Evolutionary conservation across 1,284 basidiomycete species (phyloP).

Genomic region (Mycosarcoma mackinlayi): DNA sequence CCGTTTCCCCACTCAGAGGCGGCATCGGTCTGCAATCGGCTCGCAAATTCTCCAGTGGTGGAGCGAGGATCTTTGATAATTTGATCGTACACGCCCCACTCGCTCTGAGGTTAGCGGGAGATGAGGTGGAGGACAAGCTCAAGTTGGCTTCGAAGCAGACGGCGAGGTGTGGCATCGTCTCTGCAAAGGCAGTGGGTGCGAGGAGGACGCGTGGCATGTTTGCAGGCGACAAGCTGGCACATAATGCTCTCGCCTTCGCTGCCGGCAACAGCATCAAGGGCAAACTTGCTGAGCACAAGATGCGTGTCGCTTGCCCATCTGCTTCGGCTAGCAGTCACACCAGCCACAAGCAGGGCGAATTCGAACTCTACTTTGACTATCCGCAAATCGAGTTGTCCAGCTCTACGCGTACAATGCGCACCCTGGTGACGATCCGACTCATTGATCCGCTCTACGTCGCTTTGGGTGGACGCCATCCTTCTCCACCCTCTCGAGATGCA

Average conservation of each 20-base stretch:
- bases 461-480: constrained; percentile 24
- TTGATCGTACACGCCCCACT: constrained; percentile 49
- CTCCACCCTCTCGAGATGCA: neutral
- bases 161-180: neutral
- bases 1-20: constrained; percentile 21
- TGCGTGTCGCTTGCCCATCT: too few relatives aligned
- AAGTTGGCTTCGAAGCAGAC: constrained; percentile 8
- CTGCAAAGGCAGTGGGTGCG: neutral
- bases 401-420: neutral
- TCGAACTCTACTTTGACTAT: constrained; percentile 23
- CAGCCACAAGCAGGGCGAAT: neutral
- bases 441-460: constrained; percentile 24
- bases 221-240: constrained; percentile 1
- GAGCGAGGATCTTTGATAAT: constrained; percentile 41
- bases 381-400: constrained; percentile 8
- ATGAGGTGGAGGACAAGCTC: constrained; percentile 39
- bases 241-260: constrained; percentile 12
- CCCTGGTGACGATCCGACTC: constrained; percentile 23
- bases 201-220: constrained; percentile 22
- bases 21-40: constrained; percentile 32
- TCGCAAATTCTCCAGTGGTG: constrained; percentile 35
- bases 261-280: neutral
- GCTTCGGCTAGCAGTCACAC: too few relatives aligned
- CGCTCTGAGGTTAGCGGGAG: constrained; percentile 29
- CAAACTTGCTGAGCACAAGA: too few relatives aligned